phyloP scores from a whole-genome alignment of 768 basidiomycete species.

The Solioccasus polychromus region DNA sequence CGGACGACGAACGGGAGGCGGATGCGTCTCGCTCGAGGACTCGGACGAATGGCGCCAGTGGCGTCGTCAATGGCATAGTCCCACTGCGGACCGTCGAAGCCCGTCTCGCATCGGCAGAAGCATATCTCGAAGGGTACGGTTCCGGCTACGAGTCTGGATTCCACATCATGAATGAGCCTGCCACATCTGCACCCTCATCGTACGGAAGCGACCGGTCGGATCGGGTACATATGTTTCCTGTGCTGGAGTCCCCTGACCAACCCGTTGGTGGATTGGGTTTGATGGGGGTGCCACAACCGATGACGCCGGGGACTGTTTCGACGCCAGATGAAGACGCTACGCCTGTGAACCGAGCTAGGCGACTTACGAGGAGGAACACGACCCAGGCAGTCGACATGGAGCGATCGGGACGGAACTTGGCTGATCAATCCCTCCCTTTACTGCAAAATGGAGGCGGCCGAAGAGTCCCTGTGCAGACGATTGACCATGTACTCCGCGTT shows the following conservation, averaged over 20 bases:
- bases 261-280: conserved; percentile 26
- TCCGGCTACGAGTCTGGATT: conserved; percentile 33
- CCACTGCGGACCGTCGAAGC: conserved; percentile 4
- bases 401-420: conserved; percentile 18
- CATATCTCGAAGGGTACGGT: conserved; percentile 36
- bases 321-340: conserved; percentile 28
- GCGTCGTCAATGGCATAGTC: background rate
- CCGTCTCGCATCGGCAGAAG: conserved; percentile 34
- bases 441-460: conserved; percentile 16
- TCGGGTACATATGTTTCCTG: conserved; percentile 23
- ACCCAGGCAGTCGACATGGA: conserved; percentile 17
- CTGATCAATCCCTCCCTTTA: conserved; percentile 11
- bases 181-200: conserved; percentile 17
- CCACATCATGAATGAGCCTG: conserved; percentile 18
- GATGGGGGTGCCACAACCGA: conserved; percentile 24
- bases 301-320: conserved; percentile 22
- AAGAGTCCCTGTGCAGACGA: conserved; percentile 15
- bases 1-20: conserved; percentile 29
- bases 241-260: conserved; percentile 28
- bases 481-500: conserved; percentile 15
- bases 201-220: conserved; percentile 19
- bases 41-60: conserved; percentile 11
- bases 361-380: conserved; percentile 25
- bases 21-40: conserved; percentile 3
- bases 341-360: conserved; percentile 19